Evolutionary conservation across 208 protist species (phyloP).

Genomic region (Leishmania turanica): DNA sequence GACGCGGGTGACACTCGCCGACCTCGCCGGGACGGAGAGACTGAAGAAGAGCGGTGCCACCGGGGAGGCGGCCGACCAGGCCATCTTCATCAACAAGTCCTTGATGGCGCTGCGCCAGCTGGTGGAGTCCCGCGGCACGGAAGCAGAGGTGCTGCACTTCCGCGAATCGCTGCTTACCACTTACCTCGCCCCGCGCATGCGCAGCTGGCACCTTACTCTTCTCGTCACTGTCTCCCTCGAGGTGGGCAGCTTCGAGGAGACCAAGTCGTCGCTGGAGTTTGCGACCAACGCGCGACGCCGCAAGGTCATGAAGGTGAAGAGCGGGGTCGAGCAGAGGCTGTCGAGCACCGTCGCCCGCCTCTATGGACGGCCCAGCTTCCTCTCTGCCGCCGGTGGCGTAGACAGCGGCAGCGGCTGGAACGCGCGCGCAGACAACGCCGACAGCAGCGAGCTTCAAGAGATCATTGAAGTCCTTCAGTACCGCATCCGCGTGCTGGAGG

Average conservation of each 20-base stretch:
- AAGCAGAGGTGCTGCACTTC: conserved; percentile 43
- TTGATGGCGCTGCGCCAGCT: conserved; percentile 88
- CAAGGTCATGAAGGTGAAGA: conserved; percentile 45
- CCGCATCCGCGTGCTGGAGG: conserved; percentile 24
- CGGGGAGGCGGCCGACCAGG: conserved; percentile 82
- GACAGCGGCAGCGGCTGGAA: not conserved
- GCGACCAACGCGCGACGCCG: conserved; percentile 56
- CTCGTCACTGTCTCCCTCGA: conserved; percentile 76
- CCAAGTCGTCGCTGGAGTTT: conserved; percentile 77
- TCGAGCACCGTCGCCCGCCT: not conserved
- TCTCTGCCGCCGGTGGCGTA: not conserved
- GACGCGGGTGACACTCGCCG: conserved; percentile 79
- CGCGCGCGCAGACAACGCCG: not conserved
- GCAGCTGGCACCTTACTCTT: conserved; percentile 69
- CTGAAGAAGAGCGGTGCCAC: conserved; percentile 79
- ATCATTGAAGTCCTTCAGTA: conserved; percentile 19
- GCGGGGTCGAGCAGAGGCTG: conserved; percentile 28
- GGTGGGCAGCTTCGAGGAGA: conserved; percentile 56
- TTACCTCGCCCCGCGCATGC: conserved; percentile 63
- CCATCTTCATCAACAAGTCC: conserved; percentile 92
- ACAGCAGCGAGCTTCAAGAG: conserved; percentile 13
- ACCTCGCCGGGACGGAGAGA: conserved; percentile 94
- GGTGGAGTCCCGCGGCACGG: conserved; percentile 39
- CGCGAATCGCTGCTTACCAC: conserved; percentile 65
- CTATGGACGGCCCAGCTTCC: not conserved